A percentile compares a stretch with the other conserved stretches of the same genome.
phyloP scores from a whole-genome alignment of 345 rosid genomes.

The Syzygium aromaticum region DNA sequence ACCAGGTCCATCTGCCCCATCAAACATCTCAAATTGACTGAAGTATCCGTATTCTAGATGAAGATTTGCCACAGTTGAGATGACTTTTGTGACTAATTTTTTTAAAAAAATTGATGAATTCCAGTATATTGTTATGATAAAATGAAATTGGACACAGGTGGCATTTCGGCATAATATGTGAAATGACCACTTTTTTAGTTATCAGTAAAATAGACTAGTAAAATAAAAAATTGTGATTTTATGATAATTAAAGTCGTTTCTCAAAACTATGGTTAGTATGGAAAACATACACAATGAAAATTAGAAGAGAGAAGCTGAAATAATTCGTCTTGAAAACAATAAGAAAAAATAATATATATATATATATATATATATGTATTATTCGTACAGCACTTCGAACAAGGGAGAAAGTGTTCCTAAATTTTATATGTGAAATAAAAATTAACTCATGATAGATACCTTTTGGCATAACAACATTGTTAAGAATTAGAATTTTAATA shows the following conservation, averaged over 20 bases:
- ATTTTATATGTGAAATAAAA: not conserved
- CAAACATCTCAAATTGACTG: not conserved
- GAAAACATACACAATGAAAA: not conserved
- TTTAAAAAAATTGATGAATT: not conserved
- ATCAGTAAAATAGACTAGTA: not conserved
- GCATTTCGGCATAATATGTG: not conserved
- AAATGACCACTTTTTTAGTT: not conserved
- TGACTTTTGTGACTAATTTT: not conserved
- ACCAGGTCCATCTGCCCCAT: not conserved
- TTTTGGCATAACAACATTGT: too few species aligned
- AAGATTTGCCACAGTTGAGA: not conserved
- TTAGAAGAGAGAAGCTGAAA: not conserved
- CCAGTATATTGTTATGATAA: not conserved
- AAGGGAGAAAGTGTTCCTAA: not conserved
- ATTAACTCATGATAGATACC: not conserved
- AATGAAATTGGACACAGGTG: not conserved
- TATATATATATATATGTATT: not conserved
- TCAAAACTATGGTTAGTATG: not conserved
- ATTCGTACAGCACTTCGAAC: not conserved
- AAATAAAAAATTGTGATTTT: not conserved
- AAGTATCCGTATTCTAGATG: not conserved
- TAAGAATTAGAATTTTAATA: not conserved
- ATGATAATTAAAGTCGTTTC: not conserved
- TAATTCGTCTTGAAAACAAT: not conserved
- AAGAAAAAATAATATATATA: too few species aligned